Percentiles rank a stretch among this genome's conserved stretches.
Evolutionary conservation across 2,329 filamentous ascomycete genomes (phyloP).

Genomic region (Sporothrix curviconia): DNA sequence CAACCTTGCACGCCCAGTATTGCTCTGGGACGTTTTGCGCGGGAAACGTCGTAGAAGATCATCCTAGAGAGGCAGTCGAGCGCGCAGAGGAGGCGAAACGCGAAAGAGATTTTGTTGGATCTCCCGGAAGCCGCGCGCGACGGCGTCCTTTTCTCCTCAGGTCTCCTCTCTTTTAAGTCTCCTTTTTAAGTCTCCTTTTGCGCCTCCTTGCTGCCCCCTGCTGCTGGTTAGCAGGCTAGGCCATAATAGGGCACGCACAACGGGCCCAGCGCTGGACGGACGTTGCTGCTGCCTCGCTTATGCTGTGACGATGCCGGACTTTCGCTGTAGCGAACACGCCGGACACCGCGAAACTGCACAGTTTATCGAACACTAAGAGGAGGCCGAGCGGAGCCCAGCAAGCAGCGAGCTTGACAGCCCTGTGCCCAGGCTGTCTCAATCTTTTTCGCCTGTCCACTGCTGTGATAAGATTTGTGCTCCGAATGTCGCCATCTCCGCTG

Average conservation of each 20-base stretch:
- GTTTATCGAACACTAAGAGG: too few relatives aligned
- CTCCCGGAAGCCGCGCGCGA: slow-evolving; percentile 5
- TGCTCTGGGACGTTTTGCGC: too few relatives aligned
- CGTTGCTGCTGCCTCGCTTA: too few relatives aligned
- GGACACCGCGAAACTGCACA: too few relatives aligned
- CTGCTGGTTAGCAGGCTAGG: neutral
- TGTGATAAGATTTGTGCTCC: slow-evolving; percentile 7
- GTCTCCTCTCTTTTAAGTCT: too few relatives aligned
- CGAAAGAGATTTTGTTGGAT: neutral
- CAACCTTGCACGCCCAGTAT: too few relatives aligned
- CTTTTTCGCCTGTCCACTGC: neutral
- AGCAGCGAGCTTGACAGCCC: too few relatives aligned
- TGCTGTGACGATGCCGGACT: too few relatives aligned
- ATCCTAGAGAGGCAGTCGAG: neutral
- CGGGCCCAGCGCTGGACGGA: neutral
- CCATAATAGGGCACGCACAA: neutral
- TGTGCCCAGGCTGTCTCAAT: too few relatives aligned
- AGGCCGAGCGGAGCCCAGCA: too few relatives aligned
- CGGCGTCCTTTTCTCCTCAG: slow-evolving; percentile 8
- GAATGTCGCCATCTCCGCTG: slow-evolving; percentile 8
- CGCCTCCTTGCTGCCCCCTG: neutral
- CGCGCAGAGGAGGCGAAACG: neutral
- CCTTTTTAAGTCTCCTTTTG: too few relatives aligned
- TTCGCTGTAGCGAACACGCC: neutral
- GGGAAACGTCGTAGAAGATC: too few relatives aligned